These are phyloP conservation scores for Sesbania bispinosa DNA, from an alignment of 306 rosid genomes.

Conservation along the genomic window DNA sequence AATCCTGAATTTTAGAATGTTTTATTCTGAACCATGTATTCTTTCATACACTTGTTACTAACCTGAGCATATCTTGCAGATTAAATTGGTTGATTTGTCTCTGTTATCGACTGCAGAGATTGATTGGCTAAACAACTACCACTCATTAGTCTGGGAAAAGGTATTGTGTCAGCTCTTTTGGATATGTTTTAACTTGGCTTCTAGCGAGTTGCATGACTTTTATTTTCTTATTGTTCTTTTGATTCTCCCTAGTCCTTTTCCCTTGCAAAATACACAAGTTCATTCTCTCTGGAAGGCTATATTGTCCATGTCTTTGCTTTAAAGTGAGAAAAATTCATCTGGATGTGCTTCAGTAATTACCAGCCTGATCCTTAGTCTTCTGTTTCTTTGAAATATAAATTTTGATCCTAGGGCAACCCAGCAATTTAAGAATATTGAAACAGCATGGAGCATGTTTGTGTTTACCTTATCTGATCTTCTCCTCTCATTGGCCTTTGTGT, in stretches of 20 bases:
- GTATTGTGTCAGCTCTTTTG: conserved; percentile 33
- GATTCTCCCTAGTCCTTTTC: too few relatives aligned
- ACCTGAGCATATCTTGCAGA: conserved; percentile 51
- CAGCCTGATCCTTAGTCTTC: not conserved
- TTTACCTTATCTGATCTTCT: not conserved
- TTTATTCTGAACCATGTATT: conserved; percentile 9
- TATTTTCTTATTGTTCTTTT: not conserved
- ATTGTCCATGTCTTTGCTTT: conserved; percentile 2
- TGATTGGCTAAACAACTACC: conserved; percentile 81
- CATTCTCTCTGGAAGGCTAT: conserved; percentile 1
- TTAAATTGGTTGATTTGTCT: conserved; percentile 69
- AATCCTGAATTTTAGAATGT: not conserved
- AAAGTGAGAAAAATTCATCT: not conserved
- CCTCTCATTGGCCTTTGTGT: not conserved
- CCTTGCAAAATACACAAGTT: too few relatives aligned
- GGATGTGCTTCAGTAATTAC: not conserved
- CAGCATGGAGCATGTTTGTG: too few relatives aligned
- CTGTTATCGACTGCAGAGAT: conserved; percentile 69
- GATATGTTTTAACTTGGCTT: not conserved
- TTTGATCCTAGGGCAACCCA: not conserved
- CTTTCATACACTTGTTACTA: not conserved
- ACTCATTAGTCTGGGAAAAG: conserved; percentile 92
- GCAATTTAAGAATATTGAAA: not conserved
- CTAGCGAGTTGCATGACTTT: not conserved
- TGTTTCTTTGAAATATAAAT: not conserved